These are phyloP conservation scores for Lipomyces yarrowii DNA, from an alignment of 1,139 yeast species.

Conservation along the genomic window DNA sequence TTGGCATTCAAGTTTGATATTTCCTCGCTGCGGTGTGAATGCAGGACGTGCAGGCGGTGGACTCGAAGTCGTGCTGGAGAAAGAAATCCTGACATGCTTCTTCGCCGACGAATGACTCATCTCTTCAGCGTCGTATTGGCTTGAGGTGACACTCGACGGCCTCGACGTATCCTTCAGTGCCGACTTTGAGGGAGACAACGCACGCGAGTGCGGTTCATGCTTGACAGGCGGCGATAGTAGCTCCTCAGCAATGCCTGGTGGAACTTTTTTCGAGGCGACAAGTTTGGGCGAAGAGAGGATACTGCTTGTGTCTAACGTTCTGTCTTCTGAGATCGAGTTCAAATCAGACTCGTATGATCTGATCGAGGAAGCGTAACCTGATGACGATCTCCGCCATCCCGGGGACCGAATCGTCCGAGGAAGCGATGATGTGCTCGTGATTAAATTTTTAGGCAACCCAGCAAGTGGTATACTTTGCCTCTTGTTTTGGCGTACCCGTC, in stretches of 20 bases:
- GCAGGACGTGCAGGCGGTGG: neutral
- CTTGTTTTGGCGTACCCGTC: neutral
- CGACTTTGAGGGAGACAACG: slow-evolving; percentile 18
- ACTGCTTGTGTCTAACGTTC: slow-evolving; percentile 15
- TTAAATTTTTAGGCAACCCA: slow-evolving; percentile 17
- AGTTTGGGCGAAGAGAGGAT: slow-evolving; percentile 12
- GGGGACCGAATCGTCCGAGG: slow-evolving; percentile 6
- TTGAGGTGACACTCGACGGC: slow-evolving; percentile 22
- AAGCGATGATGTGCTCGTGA: slow-evolving; percentile 7
- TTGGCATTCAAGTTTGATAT: neutral
- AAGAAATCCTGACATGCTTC: slow-evolving; percentile 22
- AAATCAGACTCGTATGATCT: slow-evolving; percentile 26
- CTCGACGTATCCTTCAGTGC: slow-evolving; percentile 22
- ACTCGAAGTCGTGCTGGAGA: slow-evolving; percentile 5
- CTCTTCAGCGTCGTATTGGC: slow-evolving; percentile 14
- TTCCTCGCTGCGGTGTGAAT: neutral
- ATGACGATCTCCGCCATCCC: slow-evolving; percentile 5
- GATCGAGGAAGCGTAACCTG: slow-evolving; percentile 25
- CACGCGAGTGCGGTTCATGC: slow-evolving; percentile 19
- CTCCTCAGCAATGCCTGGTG: slow-evolving; percentile 27
- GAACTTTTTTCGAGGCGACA: neutral
- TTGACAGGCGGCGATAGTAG: neutral
- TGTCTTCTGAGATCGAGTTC: slow-evolving; percentile 26
- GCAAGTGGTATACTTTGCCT: neutral
- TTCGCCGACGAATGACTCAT: slow-evolving; percentile 12